Percentiles rank a stretch among this genome's conserved stretches.
These are phyloP conservation scores for Trematosphaeria pertusa DNA, from an alignment of 2,329 filamentous ascomycete genomes.

Conservation along the genomic window DNA sequence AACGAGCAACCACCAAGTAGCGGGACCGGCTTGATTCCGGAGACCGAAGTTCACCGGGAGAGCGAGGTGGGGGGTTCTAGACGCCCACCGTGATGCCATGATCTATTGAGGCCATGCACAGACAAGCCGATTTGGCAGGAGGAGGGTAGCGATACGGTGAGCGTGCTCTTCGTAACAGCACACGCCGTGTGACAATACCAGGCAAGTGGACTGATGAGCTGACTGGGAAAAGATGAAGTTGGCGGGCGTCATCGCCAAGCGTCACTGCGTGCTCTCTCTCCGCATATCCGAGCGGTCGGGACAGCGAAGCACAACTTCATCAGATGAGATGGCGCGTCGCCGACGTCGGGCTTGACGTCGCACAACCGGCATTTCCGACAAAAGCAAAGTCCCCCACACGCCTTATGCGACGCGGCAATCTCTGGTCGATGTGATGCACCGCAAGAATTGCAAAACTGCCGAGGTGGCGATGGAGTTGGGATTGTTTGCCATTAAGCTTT, in stretches of 20 bases:
- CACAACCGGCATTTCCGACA: constrained; percentile 10
- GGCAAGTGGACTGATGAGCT: constrained; percentile 19
- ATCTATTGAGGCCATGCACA: too few relatives aligned
- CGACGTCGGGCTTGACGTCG: constrained; percentile 8
- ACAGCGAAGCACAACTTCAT: constrained; percentile 12
- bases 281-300: constrained; percentile 36
- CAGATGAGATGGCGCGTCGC: constrained; percentile 2
- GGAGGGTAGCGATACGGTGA: too few relatives aligned
- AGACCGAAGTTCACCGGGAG: constrained; percentile 2
- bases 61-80: not conserved
- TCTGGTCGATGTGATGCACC: constrained; percentile 1
- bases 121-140: too few relatives aligned
- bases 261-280: constrained; percentile 35
- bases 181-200: not conserved
- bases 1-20: too few relatives aligned
- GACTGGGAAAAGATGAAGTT: too few relatives aligned
- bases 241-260: too few relatives aligned
- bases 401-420: constrained; percentile 6
- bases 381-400: constrained; percentile 6
- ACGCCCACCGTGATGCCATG: not conserved
- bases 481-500: constrained; percentile 22
- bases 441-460: constrained; percentile 5
- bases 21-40: not conserved
- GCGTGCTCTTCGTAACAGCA: not conserved
- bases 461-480: constrained; percentile 6